These are phyloP conservation scores for Rhizomucor miehei DNA, from an alignment of 371 early-diverging fungal genomes.

Conservation along the genomic window DNA sequence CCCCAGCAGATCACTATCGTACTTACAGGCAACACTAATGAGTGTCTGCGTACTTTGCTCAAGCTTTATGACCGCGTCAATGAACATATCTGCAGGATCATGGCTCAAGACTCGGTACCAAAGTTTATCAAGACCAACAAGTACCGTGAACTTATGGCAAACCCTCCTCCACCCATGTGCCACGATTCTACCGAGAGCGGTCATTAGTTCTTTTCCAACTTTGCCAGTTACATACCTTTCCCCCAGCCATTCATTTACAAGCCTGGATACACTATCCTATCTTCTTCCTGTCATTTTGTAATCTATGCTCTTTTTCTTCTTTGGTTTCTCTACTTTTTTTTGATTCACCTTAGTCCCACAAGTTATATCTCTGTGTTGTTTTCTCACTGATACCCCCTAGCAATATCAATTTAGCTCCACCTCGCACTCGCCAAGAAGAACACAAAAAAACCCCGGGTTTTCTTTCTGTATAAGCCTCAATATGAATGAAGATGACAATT, in stretches of 20 bases:
- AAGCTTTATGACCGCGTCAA: conserved; percentile 62
- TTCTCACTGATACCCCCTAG: neutral
- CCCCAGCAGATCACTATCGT: conserved; percentile 32
- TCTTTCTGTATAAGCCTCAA: neutral
- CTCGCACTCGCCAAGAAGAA: no score
- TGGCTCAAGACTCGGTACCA: conserved; percentile 77
- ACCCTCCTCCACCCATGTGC: conserved; percentile 6
- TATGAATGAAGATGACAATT: neutral
- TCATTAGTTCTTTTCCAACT: no score
- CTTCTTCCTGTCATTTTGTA: conserved; percentile 1
- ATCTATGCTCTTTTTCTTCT: conserved; percentile 8
- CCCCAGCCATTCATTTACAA: no score
- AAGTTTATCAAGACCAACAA: conserved; percentile 71
- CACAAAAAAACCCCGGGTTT: no score
- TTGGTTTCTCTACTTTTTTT: neutral
- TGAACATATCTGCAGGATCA: conserved; percentile 68
- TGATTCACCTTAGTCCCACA: no score
- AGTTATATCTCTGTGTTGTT: conserved; percentile 3
- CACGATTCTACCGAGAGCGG: conserved; percentile 7
- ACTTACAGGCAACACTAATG: conserved; percentile 23
- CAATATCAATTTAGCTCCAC: neutral
- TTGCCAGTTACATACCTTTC: no score
- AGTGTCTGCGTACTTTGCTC: conserved; percentile 37
- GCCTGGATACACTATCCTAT: neutral
- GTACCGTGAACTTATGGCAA: conserved; percentile 33